Evolutionary conservation across 805 yeast genomes (phyloP).

Genomic region (Zygosaccharomyces pseudorouxii): DNA sequence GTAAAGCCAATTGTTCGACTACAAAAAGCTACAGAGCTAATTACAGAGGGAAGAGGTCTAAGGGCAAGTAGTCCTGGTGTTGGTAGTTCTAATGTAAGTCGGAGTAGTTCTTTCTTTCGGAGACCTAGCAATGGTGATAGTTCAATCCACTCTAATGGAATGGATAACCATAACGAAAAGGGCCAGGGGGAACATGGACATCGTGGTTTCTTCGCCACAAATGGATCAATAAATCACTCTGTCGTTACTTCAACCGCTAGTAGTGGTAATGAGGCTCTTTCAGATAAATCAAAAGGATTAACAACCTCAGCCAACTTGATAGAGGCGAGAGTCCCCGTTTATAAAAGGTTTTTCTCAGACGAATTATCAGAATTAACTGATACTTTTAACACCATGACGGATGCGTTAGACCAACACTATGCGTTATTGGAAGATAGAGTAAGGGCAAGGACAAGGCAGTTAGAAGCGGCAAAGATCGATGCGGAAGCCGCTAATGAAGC

Average conservation of each 20-base stretch:
- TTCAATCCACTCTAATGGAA: constrained; percentile 9
- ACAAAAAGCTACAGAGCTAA: constrained; percentile 72
- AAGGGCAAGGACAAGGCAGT: constrained; percentile 74
- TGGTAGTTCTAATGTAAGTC: constrained; percentile 20
- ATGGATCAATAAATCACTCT: constrained; percentile 15
- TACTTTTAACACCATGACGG: constrained; percentile 88
- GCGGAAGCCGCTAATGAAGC: constrained; percentile 97
- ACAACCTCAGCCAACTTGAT: constrained; percentile 35
- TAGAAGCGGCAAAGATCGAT: constrained; percentile 80
- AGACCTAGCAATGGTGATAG: constrained; percentile 9
- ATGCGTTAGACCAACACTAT: constrained; percentile 80
- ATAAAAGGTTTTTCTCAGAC: constrained; percentile 58
- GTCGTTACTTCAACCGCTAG: constrained; percentile 5
- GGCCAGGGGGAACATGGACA: constrained; percentile 5
- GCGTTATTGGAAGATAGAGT: constrained; percentile 84
- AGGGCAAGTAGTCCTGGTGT: constrained; percentile 24
- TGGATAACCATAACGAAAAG: constrained; percentile 8
- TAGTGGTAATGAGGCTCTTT: constrained; percentile 16
- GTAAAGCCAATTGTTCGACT: constrained; percentile 76
- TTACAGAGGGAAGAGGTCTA: constrained; percentile 41
- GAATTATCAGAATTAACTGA: constrained; percentile 84
- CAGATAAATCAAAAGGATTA: constrained; percentile 20
- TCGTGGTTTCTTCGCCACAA: constrained; percentile 3
- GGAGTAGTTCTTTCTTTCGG: constrained; percentile 21
- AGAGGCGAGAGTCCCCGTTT: constrained; percentile 42